These are phyloP conservation scores for Lentinula guzmanii DNA, from an alignment of 768 basidiomycete genomes.

Conservation along the genomic window DNA sequence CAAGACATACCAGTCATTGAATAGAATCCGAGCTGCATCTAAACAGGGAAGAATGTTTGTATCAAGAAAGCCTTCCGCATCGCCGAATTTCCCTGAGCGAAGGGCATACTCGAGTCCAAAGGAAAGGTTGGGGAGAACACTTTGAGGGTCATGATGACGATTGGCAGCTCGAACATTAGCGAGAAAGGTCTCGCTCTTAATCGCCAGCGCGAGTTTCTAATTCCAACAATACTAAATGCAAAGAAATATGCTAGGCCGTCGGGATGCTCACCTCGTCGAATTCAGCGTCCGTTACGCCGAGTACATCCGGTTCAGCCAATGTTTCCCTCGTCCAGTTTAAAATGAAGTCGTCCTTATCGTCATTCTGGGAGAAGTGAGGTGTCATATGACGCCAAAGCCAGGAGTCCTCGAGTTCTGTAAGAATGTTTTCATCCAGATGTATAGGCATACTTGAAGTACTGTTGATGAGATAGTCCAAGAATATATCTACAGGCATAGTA, in stretches of 20 bases:
- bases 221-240: neutral
- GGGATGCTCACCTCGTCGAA: neutral
- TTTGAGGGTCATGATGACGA: neutral
- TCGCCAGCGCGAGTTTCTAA: neutral
- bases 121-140: neutral
- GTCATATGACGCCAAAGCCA: neutral
- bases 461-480: slow-evolving; percentile 2
- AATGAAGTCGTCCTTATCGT: neutral
- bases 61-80: slow-evolving; percentile 1
- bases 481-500: neutral
- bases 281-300: neutral
- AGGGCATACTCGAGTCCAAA: neutral
- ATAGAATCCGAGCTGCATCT: neutral
- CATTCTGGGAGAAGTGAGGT: neutral
- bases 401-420: neutral
- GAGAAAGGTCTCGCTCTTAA: neutral
- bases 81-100: slow-evolving; percentile 3
- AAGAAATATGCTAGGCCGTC: too few relatives aligned
- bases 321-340: neutral
- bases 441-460: slow-evolving; percentile 2
- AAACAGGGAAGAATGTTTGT: neutral
- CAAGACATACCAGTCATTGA: neutral
- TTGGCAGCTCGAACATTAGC: neutral
- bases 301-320: neutral
- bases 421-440: neutral